Percentiles rank a stretch among this genome's conserved stretches.
These are phyloP conservation scores for Manihot esculenta DNA, from an alignment of 441 rosid genomes.

Conservation along the genomic window DNA sequence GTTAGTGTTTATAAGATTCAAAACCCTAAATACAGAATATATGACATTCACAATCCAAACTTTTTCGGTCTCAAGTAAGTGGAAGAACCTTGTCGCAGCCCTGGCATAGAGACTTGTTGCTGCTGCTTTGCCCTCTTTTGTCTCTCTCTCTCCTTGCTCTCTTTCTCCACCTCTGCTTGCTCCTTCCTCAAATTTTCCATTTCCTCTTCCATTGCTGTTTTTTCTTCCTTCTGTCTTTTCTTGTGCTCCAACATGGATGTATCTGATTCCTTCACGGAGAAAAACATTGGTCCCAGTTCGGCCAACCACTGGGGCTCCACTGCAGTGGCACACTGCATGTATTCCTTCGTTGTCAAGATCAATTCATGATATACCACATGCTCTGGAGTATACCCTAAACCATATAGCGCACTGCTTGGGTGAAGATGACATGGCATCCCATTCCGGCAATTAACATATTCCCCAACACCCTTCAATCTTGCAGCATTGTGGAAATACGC, in stretches of 20 bases:
- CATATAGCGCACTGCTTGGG: constrained; percentile 92
- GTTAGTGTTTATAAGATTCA: neutral
- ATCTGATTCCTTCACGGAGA: constrained; percentile 88
- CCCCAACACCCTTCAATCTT: constrained; percentile 84
- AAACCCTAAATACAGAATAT: neutral
- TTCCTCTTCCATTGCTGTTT: constrained; percentile 96
- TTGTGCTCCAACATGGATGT: constrained; percentile 88
- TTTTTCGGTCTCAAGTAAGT: constrained; percentile 76
- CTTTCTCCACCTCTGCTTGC: constrained; percentile 60
- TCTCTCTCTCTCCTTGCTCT: constrained; percentile 55
- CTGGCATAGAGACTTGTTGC: constrained; percentile 74
- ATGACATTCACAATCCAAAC: constrained; percentile 50
- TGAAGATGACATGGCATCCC: constrained; percentile 98
- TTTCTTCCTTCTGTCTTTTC: constrained; percentile 84
- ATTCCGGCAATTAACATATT: constrained; percentile 76
- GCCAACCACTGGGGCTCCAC: constrained; percentile 97
- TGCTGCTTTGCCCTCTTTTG: constrained; percentile 69
- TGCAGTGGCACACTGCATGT: constrained; percentile 94
- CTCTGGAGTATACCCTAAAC: constrained; percentile 84
- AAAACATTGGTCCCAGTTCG: constrained; percentile 96
- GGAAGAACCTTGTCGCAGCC: constrained; percentile 51
- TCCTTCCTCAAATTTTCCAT: constrained; percentile 82
- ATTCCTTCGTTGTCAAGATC: constrained; percentile 84
- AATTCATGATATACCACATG: constrained; percentile 92
- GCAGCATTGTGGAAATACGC: constrained; percentile 97